Percentiles rank a stretch among this genome's conserved stretches.
Evolutionary conservation across 2,329 filamentous ascomycete species (phyloP).

Genomic region (Venturia oleaginea): DNA sequence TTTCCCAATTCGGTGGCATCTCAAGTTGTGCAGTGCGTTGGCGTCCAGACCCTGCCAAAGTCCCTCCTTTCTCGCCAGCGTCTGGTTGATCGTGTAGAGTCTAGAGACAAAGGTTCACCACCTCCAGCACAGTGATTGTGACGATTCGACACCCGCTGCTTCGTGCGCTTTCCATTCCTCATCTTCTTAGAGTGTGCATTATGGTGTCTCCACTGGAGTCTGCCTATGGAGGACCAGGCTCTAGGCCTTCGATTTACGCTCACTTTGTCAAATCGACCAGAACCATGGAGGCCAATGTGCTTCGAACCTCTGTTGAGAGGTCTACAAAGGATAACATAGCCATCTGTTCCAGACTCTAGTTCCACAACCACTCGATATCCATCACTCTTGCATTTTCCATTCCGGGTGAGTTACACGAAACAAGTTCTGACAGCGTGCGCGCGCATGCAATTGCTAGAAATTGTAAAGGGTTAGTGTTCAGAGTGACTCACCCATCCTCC

Average conservation of each 20-base stretch:
- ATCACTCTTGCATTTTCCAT: background rate
- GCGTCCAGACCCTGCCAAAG: background rate
- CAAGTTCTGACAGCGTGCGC: background rate
- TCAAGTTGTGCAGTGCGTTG: background rate
- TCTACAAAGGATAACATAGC: background rate
- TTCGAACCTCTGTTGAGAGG: background rate
- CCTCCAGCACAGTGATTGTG: background rate
- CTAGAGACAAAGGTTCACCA: background rate
- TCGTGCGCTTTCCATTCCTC: background rate
- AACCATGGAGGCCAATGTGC: background rate
- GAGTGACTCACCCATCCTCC: slow-evolving; percentile 76
- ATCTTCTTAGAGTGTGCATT: background rate
- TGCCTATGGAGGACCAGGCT: background rate
- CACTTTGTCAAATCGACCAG: background rate
- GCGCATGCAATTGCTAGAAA: background rate
- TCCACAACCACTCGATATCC: background rate
- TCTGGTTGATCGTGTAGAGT: background rate
- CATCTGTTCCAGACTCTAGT: background rate
- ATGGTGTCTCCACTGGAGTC: background rate
- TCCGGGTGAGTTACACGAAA: too few species aligned
- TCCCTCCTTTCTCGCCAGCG: background rate
- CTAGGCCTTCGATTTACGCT: background rate
- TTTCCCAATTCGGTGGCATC: background rate
- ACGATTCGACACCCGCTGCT: background rate
- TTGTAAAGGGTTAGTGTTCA: background rate